Conservation (phyloP, 257 asterid species). For the Primulina eburnea region DNA sequence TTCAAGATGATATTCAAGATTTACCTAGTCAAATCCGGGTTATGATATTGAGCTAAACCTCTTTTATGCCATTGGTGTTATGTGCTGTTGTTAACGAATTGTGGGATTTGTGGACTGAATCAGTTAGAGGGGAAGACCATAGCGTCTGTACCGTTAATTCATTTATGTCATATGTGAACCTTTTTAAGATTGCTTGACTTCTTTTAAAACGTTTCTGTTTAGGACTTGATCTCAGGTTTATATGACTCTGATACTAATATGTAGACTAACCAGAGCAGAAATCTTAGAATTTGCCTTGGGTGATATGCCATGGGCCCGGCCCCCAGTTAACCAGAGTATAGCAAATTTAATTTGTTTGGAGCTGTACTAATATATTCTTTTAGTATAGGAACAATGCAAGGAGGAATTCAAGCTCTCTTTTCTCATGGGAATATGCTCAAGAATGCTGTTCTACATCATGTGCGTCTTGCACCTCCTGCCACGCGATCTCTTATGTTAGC, state of each 20-base stretch:
- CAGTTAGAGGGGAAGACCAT: background rate
- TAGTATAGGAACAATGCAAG: conserved; percentile 67
- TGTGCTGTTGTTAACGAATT: background rate
- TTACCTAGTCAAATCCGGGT: no score
- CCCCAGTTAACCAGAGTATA: background rate
- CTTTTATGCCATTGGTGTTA: background rate
- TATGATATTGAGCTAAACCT: background rate
- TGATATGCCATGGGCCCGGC: background rate
- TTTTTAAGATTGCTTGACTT: no score
- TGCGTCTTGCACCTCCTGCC: conserved; percentile 55
- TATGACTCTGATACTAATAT: no score
- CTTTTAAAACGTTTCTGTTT: no score
- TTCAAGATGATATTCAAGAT: no score
- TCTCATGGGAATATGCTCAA: conserved; percentile 63
- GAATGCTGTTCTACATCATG: conserved; percentile 63
- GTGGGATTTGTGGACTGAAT: background rate
- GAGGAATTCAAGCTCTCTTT: conserved; percentile 70
- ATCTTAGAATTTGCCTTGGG: background rate
- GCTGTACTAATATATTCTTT: conserved; percentile 15
- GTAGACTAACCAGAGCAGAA: no score
- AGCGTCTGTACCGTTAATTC: background rate
- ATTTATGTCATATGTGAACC: background rate
- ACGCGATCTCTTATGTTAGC: conserved; percentile 38
- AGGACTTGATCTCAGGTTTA: no score
- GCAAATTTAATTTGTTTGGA: background rate